phyloP scores from a whole-genome alignment of 371 early-diverging fungal species.

The Syncephalastrum monosporum region DNA sequence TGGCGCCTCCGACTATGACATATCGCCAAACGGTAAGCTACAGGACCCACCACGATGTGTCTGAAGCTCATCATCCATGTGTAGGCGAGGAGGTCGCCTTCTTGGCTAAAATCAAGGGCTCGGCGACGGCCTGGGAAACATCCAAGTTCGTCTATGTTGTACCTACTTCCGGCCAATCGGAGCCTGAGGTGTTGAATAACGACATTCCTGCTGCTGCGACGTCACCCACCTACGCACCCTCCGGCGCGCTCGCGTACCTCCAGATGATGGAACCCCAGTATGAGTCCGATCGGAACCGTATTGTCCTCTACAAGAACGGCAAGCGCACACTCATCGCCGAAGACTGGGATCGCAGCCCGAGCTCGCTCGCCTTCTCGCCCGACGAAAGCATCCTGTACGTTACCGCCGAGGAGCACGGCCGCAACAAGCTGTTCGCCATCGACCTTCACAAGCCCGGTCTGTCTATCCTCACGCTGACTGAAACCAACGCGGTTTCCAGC shows the following conservation, averaged over 20 bases:
- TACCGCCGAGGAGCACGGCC: constrained; percentile 64
- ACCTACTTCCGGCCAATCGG: constrained; percentile 42
- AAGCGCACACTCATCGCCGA: constrained; percentile 37
- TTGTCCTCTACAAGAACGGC: constrained; percentile 55
- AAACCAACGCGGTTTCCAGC: constrained; percentile 49
- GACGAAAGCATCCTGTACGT: constrained; percentile 52
- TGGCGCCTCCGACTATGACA: constrained; percentile 55
- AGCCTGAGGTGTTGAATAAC: constrained; percentile 52
- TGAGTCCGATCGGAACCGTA: constrained; percentile 77
- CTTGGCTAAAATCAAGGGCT: constrained; percentile 61
- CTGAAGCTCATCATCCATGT: neutral
- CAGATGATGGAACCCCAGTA: constrained; percentile 75
- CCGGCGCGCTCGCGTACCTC: constrained; percentile 70
- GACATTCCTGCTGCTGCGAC: constrained; percentile 65
- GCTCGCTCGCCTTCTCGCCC: constrained; percentile 53
- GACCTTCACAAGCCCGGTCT: constrained; percentile 20
- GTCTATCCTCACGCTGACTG: constrained; percentile 43
- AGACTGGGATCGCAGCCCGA: constrained; percentile 69
- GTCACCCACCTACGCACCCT: constrained; percentile 61
- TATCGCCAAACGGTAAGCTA: constrained; percentile 57
- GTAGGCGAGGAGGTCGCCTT: constrained; percentile 66
- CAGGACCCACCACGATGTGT: neutral
- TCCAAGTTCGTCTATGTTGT: constrained; percentile 70
- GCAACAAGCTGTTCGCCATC: constrained; percentile 54
- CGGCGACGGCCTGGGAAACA: constrained; percentile 78